These are phyloP conservation scores for Scutellaria minor DNA, from an alignment of 257 asterid species.

Conservation along the genomic window DNA sequence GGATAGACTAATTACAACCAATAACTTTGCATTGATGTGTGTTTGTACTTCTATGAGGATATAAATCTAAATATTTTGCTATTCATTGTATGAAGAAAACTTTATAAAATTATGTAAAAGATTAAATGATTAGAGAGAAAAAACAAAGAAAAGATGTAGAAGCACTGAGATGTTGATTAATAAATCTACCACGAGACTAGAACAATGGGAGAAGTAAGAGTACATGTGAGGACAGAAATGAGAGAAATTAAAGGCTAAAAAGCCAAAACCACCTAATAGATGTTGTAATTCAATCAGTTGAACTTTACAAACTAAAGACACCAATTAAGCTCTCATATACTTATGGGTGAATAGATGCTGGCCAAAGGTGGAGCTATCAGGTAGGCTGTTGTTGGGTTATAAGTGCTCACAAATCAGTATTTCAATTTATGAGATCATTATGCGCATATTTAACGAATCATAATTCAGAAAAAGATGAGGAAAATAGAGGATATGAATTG, in stretches of 20 bases:
- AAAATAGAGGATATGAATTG: neutral
- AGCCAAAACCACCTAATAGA: neutral
- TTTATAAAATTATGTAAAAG: neutral
- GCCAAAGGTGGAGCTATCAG: neutral
- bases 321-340: neutral
- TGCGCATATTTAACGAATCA: no score
- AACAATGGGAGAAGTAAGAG: neutral
- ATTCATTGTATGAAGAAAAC: neutral
- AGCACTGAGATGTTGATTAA: neutral
- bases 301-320: neutral
- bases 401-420: neutral
- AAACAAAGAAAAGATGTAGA: conserved; percentile 3
- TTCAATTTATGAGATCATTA: conserved; percentile 1
- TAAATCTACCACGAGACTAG: neutral
- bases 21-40: no score
- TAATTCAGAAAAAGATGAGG: no score
- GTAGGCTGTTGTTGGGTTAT: neutral
- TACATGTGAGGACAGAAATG: neutral
- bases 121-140: neutral
- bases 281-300: no score
- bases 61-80: neutral
- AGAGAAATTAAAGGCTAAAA: neutral
- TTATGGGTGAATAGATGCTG: conserved; percentile 6
- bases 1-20: neutral
- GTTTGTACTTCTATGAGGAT: neutral